phyloP scores from a whole-genome alignment of 371 early-diverging fungal species.

The Mucor sp. region DNA sequence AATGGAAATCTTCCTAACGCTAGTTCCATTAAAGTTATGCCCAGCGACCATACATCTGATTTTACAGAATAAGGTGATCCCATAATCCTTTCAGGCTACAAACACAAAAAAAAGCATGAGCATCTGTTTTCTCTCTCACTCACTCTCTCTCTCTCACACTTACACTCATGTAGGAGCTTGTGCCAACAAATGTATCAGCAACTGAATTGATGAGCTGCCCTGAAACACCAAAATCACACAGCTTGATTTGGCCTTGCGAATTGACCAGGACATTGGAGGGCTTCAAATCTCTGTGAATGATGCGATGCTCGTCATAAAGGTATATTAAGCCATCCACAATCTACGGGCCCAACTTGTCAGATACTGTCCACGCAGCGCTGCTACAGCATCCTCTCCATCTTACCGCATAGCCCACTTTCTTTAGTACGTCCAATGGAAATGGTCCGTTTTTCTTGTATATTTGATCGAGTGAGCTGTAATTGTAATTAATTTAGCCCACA shows the following conservation, averaged over 20 bases:
- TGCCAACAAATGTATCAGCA: conserved; percentile 91
- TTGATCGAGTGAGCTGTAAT: conserved; percentile 69
- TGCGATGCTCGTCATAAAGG: conserved; percentile 81
- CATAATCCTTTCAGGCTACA: conserved; percentile 94
- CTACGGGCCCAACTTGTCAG: conserved; percentile 20
- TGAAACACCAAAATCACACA: conserved; percentile 92
- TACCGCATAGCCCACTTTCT: conserved; percentile 77
- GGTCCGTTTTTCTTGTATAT: conserved; percentile 80
- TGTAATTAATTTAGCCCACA: background rate
- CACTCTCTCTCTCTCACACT: too few relatives aligned
- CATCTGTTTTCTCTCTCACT: too few relatives aligned
- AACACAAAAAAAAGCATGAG: too few relatives aligned
- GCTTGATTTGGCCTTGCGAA: conserved; percentile 81
- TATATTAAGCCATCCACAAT: conserved; percentile 81
- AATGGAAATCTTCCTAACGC: conserved; percentile 92
- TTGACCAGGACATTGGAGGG: conserved; percentile 83
- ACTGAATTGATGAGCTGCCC: conserved; percentile 82
- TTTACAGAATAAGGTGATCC: conserved; percentile 89
- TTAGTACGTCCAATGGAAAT: conserved; percentile 75
- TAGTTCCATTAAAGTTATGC: conserved; percentile 91
- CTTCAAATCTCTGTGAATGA: conserved; percentile 88
- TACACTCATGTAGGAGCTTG: conserved; percentile 92
- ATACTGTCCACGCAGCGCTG: background rate
- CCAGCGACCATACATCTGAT: conserved; percentile 96
- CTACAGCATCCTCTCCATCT: conserved; percentile 5